Base-by-base conservation (phyloP, 2,329 filamentous ascomycete genomes). In the Beauveria sp. region DNA sequence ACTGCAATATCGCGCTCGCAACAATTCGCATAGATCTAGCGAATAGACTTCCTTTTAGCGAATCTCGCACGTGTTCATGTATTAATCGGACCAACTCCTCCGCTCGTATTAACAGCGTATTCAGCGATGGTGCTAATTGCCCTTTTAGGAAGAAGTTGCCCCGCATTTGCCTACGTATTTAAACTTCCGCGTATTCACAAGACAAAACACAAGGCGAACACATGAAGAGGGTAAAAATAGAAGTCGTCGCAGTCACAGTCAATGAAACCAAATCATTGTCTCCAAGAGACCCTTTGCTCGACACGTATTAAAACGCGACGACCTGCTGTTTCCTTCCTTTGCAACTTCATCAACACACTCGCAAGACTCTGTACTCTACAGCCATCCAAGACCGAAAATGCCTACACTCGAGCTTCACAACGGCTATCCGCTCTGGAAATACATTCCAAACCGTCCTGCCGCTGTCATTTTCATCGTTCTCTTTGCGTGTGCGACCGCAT, bases 381-480 rank as follows among this genome's bases (percentile, higher is more conserved):
- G 30, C 26, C 55, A 22, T n/a, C 52, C 10, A 59, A 49, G n/a
- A 67, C 65, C 52, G 12, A 64, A 53, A 38, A 68, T 68, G 66
- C 64, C 66, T 1, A 67, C 52, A 0, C 66, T 68, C 47, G 64
- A 68, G 60, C 64, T 63, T 16, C 60, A 68, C 63, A 67, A 67
- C 56, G 67, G 65, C 47, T 66, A 66, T 56, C 63, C 60, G n/a
- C 61, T 67, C 20, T 68, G 67, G 66, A 56, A 59, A 8, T 75
- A 74, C 62, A 55, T 68, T 14, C 79, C 81, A 0, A 79, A 77
- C 0, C 59, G 81, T 1, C 71, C 74, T 0, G 78, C 76, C 0
- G 80, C 79, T 2, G 67, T 77, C 20, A 69, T 79, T 12, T 82
- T 83, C 62, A 67, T 71, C 4, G 60, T 76, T 30, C 66, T 84